These are phyloP conservation scores for Venturia nashicola DNA, from an alignment of 2,329 filamentous ascomycete genomes.

Conservation along the genomic window DNA sequence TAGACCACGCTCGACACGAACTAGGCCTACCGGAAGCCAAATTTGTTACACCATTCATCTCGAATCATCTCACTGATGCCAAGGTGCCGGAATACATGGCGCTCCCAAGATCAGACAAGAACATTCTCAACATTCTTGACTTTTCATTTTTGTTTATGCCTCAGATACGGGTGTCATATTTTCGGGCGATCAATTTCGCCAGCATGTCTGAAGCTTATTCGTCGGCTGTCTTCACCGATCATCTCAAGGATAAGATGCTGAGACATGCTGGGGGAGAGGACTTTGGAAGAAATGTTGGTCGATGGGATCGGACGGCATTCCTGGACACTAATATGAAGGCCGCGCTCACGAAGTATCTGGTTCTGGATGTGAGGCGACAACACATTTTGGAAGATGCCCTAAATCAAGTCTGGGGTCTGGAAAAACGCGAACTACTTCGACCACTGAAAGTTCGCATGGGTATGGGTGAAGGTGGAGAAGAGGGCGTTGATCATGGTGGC, in stretches of 20 bases:
- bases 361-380: constrained; percentile 31
- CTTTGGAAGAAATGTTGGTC: neutral
- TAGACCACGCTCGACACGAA: neutral
- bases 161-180: constrained; percentile 51
- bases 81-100: neutral
- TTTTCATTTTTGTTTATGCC: constrained; percentile 70
- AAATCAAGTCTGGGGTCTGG: constrained; percentile 79
- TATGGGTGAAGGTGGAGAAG: constrained; percentile 61
- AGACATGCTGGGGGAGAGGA: neutral
- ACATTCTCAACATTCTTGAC: constrained; percentile 62
- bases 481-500: constrained; percentile 85
- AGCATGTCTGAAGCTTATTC: constrained; percentile 74
- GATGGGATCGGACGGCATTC: constrained; percentile 1
- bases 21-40: neutral
- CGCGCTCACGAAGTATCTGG: constrained; percentile 26
- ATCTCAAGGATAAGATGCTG: constrained; percentile 14
- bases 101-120: constrained; percentile 32
- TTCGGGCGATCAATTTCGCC: constrained; percentile 77
- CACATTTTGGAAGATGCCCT: constrained; percentile 39
- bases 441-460: constrained; percentile 84
- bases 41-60: constrained; percentile 1
- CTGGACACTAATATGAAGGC: constrained; percentile 18
- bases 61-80: constrained; percentile 1
- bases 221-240: constrained; percentile 18
- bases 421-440: constrained; percentile 68